phyloP scores from a whole-genome alignment of 257 asterid genomes.

The Solanum pennellii region DNA sequence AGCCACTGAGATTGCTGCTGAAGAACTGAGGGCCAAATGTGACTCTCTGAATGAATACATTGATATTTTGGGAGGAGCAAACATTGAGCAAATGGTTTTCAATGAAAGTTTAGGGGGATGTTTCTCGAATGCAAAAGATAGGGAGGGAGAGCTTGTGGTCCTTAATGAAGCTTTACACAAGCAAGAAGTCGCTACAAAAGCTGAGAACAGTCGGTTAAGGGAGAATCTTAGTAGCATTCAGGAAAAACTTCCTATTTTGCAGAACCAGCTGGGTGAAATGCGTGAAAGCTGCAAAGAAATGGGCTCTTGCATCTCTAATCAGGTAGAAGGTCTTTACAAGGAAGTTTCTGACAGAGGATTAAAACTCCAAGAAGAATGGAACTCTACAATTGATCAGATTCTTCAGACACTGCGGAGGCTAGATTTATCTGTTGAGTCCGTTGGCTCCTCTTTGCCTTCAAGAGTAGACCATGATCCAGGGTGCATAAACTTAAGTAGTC shows the following conservation, averaged over 20 bases:
- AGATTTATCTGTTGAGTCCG: slow-evolving; percentile 28
- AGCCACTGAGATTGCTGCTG: slow-evolving; percentile 25
- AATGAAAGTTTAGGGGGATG: slow-evolving; percentile 52
- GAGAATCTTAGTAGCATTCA: slow-evolving; percentile 35
- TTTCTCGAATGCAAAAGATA: slow-evolving; percentile 22
- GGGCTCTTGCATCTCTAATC: slow-evolving; percentile 39
- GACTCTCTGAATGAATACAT: slow-evolving; percentile 34
- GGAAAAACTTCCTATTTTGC: slow-evolving; percentile 39
- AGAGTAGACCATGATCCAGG: slow-evolving; percentile 21
- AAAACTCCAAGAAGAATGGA: slow-evolving; percentile 49
- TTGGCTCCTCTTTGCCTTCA: slow-evolving; percentile 14
- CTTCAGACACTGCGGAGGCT: slow-evolving; percentile 44
- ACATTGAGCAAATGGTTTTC: slow-evolving; percentile 62
- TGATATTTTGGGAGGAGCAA: slow-evolving; percentile 50
- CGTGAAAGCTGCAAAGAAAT: slow-evolving; percentile 39
- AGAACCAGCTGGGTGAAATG: slow-evolving; percentile 42
- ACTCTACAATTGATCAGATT: slow-evolving; percentile 38
- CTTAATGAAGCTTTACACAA: slow-evolving; percentile 40
- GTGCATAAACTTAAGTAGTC: slow-evolving; percentile 13
- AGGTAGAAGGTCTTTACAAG: slow-evolving; percentile 41
- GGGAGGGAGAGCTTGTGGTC: slow-evolving; percentile 43
- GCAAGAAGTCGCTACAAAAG: slow-evolving; percentile 37
- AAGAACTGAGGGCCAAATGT: slow-evolving; percentile 22
- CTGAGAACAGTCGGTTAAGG: slow-evolving; percentile 44
- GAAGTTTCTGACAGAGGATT: slow-evolving; percentile 47